Conservation (phyloP, 2,329 filamentous ascomycete genomes). For the Colletotrichum cereale region DNA sequence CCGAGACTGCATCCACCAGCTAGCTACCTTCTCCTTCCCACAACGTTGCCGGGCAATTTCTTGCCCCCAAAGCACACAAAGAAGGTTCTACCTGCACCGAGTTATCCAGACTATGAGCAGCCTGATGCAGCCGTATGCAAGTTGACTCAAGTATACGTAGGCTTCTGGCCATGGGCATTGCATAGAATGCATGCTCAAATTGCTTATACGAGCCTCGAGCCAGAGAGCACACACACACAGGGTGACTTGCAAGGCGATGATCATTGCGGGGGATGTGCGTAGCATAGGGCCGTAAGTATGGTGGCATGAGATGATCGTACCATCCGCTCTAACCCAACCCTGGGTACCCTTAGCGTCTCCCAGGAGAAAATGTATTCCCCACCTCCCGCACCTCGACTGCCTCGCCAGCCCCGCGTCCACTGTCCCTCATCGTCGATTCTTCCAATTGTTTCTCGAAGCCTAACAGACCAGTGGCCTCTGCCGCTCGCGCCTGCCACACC, state of each 20-base stretch:
- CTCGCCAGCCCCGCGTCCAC: not conserved
- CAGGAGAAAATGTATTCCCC: not conserved
- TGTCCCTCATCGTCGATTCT: not conserved
- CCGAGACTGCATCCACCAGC: not conserved
- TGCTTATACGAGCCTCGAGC: slow-evolving; percentile 1
- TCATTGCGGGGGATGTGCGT: not conserved
- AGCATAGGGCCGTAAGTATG: not conserved
- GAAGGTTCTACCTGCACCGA: not conserved
- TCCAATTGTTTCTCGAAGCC: not conserved
- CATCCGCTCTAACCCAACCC: not conserved
- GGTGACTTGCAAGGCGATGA: not conserved
- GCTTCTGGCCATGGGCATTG: not conserved
- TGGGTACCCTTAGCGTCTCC: not conserved
- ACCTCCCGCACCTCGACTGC: not conserved
- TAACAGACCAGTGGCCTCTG: not conserved
- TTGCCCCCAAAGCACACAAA: not conserved
- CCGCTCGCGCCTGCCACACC: not conserved
- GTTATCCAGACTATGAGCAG: not conserved
- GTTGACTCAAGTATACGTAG: not conserved
- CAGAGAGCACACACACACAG: not conserved
- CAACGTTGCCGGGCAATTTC: not conserved
- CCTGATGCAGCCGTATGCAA: not conserved
- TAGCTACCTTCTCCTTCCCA: not conserved
- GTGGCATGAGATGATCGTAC: not conserved
- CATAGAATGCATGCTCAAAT: not conserved